Conservation (phyloP, 306 rosid genomes). For the Medicago ruthenica region DNA sequence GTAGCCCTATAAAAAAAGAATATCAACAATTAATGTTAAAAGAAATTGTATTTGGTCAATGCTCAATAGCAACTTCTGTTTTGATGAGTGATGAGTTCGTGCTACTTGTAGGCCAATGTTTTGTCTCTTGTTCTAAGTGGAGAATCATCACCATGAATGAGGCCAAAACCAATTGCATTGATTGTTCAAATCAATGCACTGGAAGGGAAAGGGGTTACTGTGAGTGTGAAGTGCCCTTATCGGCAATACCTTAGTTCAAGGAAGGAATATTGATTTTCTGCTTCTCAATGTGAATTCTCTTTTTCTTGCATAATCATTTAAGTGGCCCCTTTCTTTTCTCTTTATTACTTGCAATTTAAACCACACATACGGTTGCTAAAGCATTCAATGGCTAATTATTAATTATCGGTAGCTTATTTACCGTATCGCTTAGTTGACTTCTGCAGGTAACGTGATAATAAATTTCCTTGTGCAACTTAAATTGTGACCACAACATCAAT, state of each 20-base stretch:
- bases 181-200: constrained; percentile 28
- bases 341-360: constrained; percentile 41
- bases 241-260: constrained; percentile 17
- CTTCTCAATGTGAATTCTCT: constrained; percentile 35
- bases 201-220: not conserved
- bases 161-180: not conserved
- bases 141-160: constrained; percentile 23
- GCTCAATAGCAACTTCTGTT: constrained; percentile 6
- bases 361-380: constrained; percentile 28
- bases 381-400: constrained; percentile 40
- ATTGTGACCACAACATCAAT: not conserved
- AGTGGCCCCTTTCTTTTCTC: constrained; percentile 29
- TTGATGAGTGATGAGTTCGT: not conserved
- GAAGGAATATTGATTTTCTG: constrained; percentile 31
- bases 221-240: constrained; percentile 13
- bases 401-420: not conserved
- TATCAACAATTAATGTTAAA: constrained; percentile 21
- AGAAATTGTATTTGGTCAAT: constrained; percentile 18
- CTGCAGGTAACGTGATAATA: not conserved
- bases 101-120: constrained; percentile 7
- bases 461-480: not conserved
- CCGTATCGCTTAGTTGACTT: constrained; percentile 3
- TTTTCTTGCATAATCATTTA: constrained; percentile 13
- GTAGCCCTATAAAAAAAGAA: not conserved
- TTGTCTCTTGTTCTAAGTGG: constrained; percentile 12